These are phyloP conservation scores for Umbelopsis vinacea DNA, from an alignment of 192 early-diverging fungal species.

Conservation along the genomic window DNA sequence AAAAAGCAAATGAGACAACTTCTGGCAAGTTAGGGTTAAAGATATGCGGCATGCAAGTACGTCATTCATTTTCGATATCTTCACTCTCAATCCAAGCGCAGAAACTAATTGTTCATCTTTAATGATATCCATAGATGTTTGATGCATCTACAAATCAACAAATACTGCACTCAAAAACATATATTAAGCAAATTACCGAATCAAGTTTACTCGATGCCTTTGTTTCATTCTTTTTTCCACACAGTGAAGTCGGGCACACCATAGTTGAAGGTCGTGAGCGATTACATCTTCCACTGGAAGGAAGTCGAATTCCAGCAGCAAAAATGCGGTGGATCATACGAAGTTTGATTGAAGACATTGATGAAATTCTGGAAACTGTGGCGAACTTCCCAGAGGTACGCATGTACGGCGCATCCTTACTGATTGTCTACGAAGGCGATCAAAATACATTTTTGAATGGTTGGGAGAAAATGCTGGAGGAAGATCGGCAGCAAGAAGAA, in stretches of 20 bases:
- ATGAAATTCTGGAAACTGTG: conserved; percentile 61
- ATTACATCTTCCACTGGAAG: not conserved
- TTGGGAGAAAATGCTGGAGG: conserved; percentile 41
- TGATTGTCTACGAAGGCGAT: conserved; percentile 85
- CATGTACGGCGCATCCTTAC: conserved; percentile 74
- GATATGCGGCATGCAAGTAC: conserved; percentile 76
- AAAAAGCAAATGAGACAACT: conserved; percentile 71
- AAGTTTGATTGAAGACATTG: conserved; percentile 63
- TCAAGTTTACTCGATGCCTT: conserved; percentile 64
- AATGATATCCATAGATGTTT: conserved; percentile 49
- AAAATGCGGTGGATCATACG: conserved; percentile 59
- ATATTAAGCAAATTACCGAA: conserved; percentile 55
- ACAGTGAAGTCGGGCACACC: conserved; percentile 1
- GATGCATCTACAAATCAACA: conserved; percentile 47
- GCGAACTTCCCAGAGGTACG: conserved; percentile 52
- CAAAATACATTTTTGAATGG: conserved; percentile 49
- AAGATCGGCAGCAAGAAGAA: conserved; percentile 42
- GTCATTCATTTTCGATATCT: not conserved
- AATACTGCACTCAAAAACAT: conserved; percentile 51
- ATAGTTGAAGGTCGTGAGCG: not conserved
- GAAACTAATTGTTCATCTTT: not conserved
- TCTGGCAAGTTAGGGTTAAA: conserved; percentile 64
- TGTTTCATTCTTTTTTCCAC: conserved; percentile 58
- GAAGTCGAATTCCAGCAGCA: conserved; percentile 45
- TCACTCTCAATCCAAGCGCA: not conserved